Evolutionary conservation across 495 filamentous ascomycete species (phyloP).

Genomic region (Aspergillus cristatus): DNA sequence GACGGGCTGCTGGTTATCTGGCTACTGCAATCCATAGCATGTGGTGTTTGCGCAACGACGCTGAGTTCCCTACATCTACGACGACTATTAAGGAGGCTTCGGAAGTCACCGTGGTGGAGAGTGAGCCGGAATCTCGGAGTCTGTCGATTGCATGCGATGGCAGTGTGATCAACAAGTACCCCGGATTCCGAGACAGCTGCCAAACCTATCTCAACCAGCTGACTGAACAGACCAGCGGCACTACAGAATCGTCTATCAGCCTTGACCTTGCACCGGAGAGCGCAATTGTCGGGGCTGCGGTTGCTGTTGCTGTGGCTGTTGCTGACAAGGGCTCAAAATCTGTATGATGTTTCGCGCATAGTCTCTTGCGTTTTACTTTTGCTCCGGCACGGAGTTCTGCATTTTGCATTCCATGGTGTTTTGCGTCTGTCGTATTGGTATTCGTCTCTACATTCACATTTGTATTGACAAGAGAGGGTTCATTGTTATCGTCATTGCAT

Average conservation of each 20-base stretch:
- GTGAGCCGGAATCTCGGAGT: slow-evolving; percentile 18
- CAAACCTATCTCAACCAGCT: slow-evolving; percentile 42
- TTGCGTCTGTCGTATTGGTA: no score
- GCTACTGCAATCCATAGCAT: slow-evolving; percentile 57
- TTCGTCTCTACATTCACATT: no score
- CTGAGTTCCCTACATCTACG: slow-evolving; percentile 25
- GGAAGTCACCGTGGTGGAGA: slow-evolving; percentile 36
- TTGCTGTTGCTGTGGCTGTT: slow-evolving; percentile 40
- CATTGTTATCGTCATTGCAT: slow-evolving; percentile 11
- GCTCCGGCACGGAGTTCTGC: no score
- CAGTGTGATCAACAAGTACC: slow-evolving; percentile 53
- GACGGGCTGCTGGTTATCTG: slow-evolving; percentile 53
- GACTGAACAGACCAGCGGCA: slow-evolving; percentile 17
- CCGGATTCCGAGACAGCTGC: slow-evolving; percentile 42
- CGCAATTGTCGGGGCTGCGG: slow-evolving; percentile 48
- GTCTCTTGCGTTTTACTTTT: background rate
- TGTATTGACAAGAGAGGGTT: no score
- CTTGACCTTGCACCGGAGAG: slow-evolving; percentile 44
- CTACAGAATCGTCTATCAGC: slow-evolving; percentile 19
- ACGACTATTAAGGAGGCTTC: slow-evolving; percentile 24
- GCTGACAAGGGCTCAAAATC: slow-evolving; percentile 8
- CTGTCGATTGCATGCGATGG: slow-evolving; percentile 48
- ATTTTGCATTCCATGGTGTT: slow-evolving; percentile 13
- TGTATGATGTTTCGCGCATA: background rate
- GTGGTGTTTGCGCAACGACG: slow-evolving; percentile 45